These are phyloP conservation scores for Paraurostyla sp. DNA, from an alignment of 73 alveolate species.

Conservation along the genomic window DNA sequence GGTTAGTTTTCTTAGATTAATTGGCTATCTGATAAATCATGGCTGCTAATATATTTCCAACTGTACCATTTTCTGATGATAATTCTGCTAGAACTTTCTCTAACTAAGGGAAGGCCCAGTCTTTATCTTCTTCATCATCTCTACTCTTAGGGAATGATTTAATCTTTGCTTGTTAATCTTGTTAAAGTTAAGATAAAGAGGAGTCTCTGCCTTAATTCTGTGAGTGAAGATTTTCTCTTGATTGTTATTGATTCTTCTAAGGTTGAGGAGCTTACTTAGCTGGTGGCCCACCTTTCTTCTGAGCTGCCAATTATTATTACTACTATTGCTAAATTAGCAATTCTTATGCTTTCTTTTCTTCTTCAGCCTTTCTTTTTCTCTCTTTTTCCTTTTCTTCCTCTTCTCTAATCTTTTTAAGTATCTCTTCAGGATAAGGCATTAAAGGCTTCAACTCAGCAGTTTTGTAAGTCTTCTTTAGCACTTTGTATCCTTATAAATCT, in stretches of 20 bases:
- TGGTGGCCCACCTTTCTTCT: slow-evolving; percentile 18
- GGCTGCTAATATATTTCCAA: slow-evolving; percentile 47
- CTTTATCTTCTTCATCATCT: slow-evolving; percentile 52
- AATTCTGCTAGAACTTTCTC: slow-evolving; percentile 34
- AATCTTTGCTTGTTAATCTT: neutral
- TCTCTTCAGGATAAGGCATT: slow-evolving; percentile 47
- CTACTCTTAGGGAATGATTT: neutral
- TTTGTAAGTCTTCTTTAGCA: neutral
- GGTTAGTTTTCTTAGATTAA: neutral
- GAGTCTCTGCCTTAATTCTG: neutral
- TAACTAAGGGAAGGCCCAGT: slow-evolving; percentile 12
- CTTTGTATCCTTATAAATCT: slow-evolving; percentile 32
- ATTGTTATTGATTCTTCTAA: neutral
- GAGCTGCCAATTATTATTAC: slow-evolving; percentile 15
- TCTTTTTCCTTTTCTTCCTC: slow-evolving; percentile 34
- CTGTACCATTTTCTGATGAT: neutral
- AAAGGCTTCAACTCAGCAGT: neutral
- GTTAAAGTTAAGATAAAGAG: neutral
- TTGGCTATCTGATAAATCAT: slow-evolving; percentile 32
- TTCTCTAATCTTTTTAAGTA: slow-evolving; percentile 7
- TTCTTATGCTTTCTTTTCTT: slow-evolving; percentile 40
- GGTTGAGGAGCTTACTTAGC: neutral
- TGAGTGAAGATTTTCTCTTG: neutral
- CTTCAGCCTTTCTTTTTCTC: slow-evolving; percentile 1
- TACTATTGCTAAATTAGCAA: neutral